Base-by-base conservation (phyloP, 1,284 basidiomycete genomes). In the Ceratobasidium sp. region DNA sequence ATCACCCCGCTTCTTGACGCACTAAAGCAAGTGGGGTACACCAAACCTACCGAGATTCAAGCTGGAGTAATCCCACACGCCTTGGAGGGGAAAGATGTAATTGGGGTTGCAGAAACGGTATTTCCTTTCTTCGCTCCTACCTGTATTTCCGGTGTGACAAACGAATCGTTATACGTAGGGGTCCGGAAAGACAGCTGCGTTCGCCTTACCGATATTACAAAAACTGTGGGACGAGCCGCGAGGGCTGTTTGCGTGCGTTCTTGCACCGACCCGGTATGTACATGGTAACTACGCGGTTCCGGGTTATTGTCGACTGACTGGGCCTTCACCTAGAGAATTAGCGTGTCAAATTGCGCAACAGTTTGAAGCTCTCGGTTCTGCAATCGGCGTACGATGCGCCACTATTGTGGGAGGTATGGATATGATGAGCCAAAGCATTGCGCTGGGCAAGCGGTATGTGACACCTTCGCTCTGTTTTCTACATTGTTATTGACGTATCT, bases 321-420 rank as follows among this genome's bases (percentile, higher is more conserved):
- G 78, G 73, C 42, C 80, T 18, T 18, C 60, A 53, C 49, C 28
- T 81, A 97, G 97, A 79, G 97, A 99, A 85, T 89, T 99, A 10
- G 98, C 97, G 0, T 98, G 98, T 84, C 97, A 99, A 85, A 95
- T 99, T 78, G 91, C 96, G 0, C 97, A 99, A 82, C 97, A 99
- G 84, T 98, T 99, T 84, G 91, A 94, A 0, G 97, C 97, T 0
- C 89, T 99, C 0, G 98, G 97, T 28, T 89, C 91, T 39, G 89
- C 95, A 2, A 85, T 97, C 70, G 95, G 93, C 82, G 86, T 96
- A 69, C 91, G 91, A 33, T 98, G 96, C 23, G 91, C 94, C 9
- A 95, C 99, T 2, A 89, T 99, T 26, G 96, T 99, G 2, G 98
- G 98, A 10, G 98, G 98, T 3, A 97, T 99, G 95, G 98, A 99